Evolutionary conservation across 768 basidiomycete genomes (phyloP), one percentile per base, ranked within the genome.

Genomic region (Boletus sp.): DNA sequence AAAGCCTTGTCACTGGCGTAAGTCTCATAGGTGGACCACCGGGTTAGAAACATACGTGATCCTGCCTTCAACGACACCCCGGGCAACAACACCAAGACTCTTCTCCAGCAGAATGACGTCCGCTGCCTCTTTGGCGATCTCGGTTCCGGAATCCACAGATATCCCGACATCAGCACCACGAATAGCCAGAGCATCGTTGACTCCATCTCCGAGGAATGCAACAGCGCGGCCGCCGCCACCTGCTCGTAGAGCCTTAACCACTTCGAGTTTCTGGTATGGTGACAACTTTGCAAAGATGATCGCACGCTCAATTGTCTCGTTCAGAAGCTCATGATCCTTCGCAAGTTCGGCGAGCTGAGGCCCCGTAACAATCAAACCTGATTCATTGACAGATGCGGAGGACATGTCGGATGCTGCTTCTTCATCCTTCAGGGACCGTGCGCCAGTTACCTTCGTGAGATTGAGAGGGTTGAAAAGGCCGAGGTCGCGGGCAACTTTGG

Each of bases 41-140:
- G 12, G 35, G 17, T 33, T n/a, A 35, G 12, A 42, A 58, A 60
- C 71, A 11, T 61, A 71, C 70, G 70, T 71, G 59, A 71, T 65
- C 32, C 70, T 69, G 56, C 70, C 70, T 50, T 71, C 71, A 10
- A 73, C 56, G 28, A 71, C 66, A 35, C 74, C 73, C 5, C 70
- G 68, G 8, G 65, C 61, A 42, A 73, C 71, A 9, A 75, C 73
- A 7, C 28, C 66, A 33, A 75, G 65, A 24, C 67, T 75, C 53
- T 75, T 74, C 63, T 75, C 74, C 20, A 74, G 55, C 9, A 75
- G 50, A 47, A 74, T 74, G 39, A 71, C 71, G 42, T 70, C 75
- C 3, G 75, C 74, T 20, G 73, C 75, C 48, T 75, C 75, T 55
- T 75, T 75, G 14, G 73, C 72, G 9, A 76, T 76, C 40, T 73